Evolutionary conservation across 129 eudicot genomes (phyloP).

Genomic region (Lactuca sativa): DNA sequence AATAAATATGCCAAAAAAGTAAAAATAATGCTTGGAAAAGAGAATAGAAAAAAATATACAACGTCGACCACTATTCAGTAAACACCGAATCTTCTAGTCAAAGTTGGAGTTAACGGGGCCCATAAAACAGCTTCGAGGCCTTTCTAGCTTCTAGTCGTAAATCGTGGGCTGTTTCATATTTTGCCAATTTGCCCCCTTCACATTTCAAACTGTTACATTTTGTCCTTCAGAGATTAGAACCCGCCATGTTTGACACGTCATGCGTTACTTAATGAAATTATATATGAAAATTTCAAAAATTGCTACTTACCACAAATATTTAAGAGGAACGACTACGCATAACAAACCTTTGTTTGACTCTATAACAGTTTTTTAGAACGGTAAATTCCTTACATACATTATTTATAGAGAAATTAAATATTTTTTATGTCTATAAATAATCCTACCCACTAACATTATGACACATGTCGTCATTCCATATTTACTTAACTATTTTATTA

Average conservation of each 20-base stretch:
- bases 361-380: too few species aligned
- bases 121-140: background rate
- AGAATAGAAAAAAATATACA: background rate
- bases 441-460: too few species aligned
- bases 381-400: too few species aligned
- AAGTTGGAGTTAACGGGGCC: constrained; percentile 24
- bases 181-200: background rate
- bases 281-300: too few species aligned
- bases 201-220: background rate
- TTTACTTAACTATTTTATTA: too few species aligned
- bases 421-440: too few species aligned
- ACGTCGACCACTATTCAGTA: constrained; percentile 18
- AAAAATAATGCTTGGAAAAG: background rate
- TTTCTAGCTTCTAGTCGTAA: background rate
- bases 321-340: background rate
- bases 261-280: too few species aligned
- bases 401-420: too few species aligned
- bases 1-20: background rate
- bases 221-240: background rate
- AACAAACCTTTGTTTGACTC: background rate
- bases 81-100: constrained; percentile 25
- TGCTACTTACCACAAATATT: background rate
- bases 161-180: constrained; percentile 15
- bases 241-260: background rate
- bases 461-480: too few species aligned